A percentile compares a stretch with the other conserved stretches of the same genome.
Evolutionary conservation across 164 flowering plant species (phyloP).

Genomic region (Cinnamomum micranthum): DNA sequence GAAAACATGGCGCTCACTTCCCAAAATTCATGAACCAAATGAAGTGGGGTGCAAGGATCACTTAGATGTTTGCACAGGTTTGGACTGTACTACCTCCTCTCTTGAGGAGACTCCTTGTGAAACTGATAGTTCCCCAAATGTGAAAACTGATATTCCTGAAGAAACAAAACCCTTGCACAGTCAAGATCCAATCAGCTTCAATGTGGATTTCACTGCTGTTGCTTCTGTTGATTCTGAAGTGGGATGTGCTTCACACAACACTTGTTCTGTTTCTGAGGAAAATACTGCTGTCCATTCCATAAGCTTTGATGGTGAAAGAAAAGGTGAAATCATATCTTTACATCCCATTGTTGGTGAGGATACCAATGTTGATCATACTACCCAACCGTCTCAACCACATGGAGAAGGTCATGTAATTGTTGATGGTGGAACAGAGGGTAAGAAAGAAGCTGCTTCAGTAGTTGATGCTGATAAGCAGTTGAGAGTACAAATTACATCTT

Average conservation of each 20-base stretch:
- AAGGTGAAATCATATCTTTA: conserved; percentile 8
- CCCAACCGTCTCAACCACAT: neutral
- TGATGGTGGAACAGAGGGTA: neutral
- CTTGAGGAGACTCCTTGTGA: conserved; percentile 9
- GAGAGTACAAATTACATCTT: neutral
- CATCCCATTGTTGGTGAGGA: conserved; percentile 3
- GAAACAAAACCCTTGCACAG: conserved; percentile 8
- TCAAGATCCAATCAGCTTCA: conserved; percentile 5
- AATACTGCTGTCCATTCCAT: conserved; percentile 1
- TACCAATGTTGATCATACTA: neutral
- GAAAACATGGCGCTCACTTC: neutral
- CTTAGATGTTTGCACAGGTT: conserved; percentile 6
- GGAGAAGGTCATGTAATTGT: neutral
- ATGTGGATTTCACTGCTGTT: conserved; percentile 1
- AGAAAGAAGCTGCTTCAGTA: neutral
- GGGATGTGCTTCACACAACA: neutral
- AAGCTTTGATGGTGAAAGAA: neutral
- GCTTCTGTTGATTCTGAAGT: conserved; percentile 4
- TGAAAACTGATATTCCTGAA: neutral
- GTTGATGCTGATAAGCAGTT: neutral
- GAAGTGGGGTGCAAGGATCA: neutral
- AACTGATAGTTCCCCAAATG: conserved; percentile 2
- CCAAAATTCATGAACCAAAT: neutral
- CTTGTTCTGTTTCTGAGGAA: conserved; percentile 11
- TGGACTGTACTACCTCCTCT: neutral